Base-by-base conservation (phyloP, 75 land plant species). In the Pinus taeda region DNA sequence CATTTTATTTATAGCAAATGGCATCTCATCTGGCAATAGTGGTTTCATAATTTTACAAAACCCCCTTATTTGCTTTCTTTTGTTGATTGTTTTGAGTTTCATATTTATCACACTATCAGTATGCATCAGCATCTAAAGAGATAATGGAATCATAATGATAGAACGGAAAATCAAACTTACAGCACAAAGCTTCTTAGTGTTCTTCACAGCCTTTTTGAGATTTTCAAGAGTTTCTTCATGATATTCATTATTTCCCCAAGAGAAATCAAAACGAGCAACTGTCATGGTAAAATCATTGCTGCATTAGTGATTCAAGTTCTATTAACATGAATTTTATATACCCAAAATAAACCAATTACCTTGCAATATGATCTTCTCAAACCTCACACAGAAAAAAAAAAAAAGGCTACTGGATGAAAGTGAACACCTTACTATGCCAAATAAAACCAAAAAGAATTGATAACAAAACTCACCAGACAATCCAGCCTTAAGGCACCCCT, bases 201-300 rank as follows among this genome's bases (percentile, higher is more conserved):
- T 92, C 58, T 83, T 87, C 39, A 82, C 74, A 0, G 93, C 94
- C 14, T 30, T 74, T 78, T 80, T 92, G 13, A 92, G 65, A 69
- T 91, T 92, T 24, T 92, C 83, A 63, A 92, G 84, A 12, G 91
- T 92, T 74, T 86, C 90, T 76, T 92, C 91, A 61, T 92, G 95
- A 76, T 83, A 91, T 3, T 85, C 83, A 24, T 77, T 78, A 57
- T 78, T 78, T 63, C 81, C 79, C 84, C 89, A 88, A 0, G 95
- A 91, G 64, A 92, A 92, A 49, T 92, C 95, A 81, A 92, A 91
- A 14, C 95, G 78, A 24, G 95, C 95, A 65, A 92, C 93, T 91
- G 85, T 37, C 20, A 82, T 53, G 30, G 36, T 39, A 2, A 69
- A 39, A 42, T 45, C 71, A 39, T 39, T 42, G 3, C 21, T 7